These are phyloP conservation scores for Elsinoe batatas DNA, from an alignment of 2,329 filamentous ascomycete genomes.

Conservation along the genomic window DNA sequence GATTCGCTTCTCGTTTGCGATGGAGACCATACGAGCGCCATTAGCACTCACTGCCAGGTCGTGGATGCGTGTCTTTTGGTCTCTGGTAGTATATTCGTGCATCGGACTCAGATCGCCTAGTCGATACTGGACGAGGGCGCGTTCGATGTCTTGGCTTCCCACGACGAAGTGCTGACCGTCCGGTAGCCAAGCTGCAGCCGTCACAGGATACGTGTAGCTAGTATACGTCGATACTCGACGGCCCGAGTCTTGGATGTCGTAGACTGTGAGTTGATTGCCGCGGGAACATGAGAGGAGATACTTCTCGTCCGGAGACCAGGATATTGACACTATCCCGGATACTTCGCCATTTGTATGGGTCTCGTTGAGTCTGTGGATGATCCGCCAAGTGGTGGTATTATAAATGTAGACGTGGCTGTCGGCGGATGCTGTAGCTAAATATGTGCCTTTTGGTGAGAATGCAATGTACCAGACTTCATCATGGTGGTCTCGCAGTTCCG, in stretches of 20 bases:
- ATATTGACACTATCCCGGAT: slow-evolving; percentile 62
- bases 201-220: slow-evolving; percentile 74
- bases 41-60: slow-evolving; percentile 77
- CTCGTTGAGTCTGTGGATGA: slow-evolving; percentile 52
- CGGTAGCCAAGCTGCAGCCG: slow-evolving; percentile 78
- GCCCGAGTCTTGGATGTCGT: slow-evolving; percentile 28
- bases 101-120: slow-evolving; percentile 12
- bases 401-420: slow-evolving; percentile 72
- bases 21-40: slow-evolving; percentile 68
- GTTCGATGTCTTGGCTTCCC: slow-evolving; percentile 59
- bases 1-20: slow-evolving; percentile 60
- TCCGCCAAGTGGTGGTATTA: slow-evolving; percentile 60
- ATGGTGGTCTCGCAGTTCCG: slow-evolving; percentile 61
- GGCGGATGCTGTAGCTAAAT: slow-evolving; percentile 71
- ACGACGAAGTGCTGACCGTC: slow-evolving; percentile 71
- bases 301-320: slow-evolving; percentile 87
- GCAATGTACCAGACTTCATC: slow-evolving; percentile 87
- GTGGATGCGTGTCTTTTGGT: slow-evolving; percentile 50
- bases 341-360: slow-evolving; percentile 40
- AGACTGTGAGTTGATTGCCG: slow-evolving; percentile 27
- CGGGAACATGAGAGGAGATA: slow-evolving; percentile 70
- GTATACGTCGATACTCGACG: slow-evolving; percentile 53
- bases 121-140: slow-evolving; percentile 51
- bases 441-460: slow-evolving; percentile 80
- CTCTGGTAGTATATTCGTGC: slow-evolving; percentile 12